Base-by-base conservation (phyloP, 257 asterid species). In the Fraxinus excelsior region DNA sequence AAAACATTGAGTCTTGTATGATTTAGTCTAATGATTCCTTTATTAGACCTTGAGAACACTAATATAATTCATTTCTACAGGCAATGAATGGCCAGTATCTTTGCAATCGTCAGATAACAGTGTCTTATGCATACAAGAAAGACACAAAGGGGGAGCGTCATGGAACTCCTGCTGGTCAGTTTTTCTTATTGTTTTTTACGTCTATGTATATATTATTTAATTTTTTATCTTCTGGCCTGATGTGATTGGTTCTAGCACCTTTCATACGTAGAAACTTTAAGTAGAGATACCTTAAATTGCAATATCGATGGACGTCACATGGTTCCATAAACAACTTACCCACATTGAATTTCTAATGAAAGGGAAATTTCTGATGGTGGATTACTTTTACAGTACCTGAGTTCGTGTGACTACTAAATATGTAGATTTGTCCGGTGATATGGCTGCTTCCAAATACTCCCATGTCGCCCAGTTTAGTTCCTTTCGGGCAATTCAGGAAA, bases 71-170 rank as follows among this genome's bases (percentile, higher is more conserved):
- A 8, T 74, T 56, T 83, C 35, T 85, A 74, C 92, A 95, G 98
- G 90, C 97, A 37, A 93, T 95, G 99, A 95, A 90, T 82, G 99
- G 99, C 42, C 99, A 95, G 80, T 93, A 95, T 87, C 96, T 95
- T 26, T 90, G 98, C 84, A 89, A 90, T 80, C 99, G 99, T 69
- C 99, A 95, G 86, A 95, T 95, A 44, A 93, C 97, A 7, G 99
- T 95, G 70, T 95, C 99, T 29, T 95, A 95, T 83, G 99, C 97
- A 25, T 91, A 91, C 90, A 95, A 95, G 90, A 95, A 95, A 88
- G 99, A 95, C 83, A 95, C 99, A 0, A 93, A 95, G 80, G 99
- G 98, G 64, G 99, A 93, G 85, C 98, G 98, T 40, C 99, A 95
- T 78, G 99, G 97, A 70, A 93, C 98, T 46, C 98, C 99, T 65